phyloP scores from a whole-genome alignment of 768 basidiomycete genomes.

The Leccinum pellstonianum region DNA sequence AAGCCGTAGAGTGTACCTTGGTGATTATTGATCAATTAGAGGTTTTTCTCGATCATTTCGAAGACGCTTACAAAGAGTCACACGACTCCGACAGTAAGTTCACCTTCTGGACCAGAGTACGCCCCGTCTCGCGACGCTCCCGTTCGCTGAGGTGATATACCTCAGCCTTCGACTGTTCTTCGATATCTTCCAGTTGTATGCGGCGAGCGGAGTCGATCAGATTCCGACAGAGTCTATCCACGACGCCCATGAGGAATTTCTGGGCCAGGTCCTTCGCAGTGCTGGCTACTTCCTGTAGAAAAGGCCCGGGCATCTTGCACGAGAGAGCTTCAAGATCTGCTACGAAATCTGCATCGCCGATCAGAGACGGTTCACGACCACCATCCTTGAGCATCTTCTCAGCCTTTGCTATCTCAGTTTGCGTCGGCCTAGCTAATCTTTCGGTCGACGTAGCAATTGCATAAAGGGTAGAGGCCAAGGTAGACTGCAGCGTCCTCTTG shows the following conservation, averaged over 20 bases:
- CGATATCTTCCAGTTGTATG: slow-evolving; percentile 19
- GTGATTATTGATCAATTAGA: neutral
- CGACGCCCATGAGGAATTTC: slow-evolving; percentile 14
- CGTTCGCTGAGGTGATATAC: slow-evolving; percentile 18
- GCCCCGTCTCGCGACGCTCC: slow-evolving; percentile 12
- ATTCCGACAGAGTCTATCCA: slow-evolving; percentile 21
- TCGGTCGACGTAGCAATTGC: slow-evolving; percentile 2
- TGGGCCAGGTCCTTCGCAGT: slow-evolving; percentile 18
- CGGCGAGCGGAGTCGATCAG: slow-evolving; percentile 7
- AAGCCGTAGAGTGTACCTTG: slow-evolving; percentile 20
- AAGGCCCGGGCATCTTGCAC: slow-evolving; percentile 5
- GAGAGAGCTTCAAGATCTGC: slow-evolving; percentile 20
- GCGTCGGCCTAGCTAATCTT: slow-evolving; percentile 8
- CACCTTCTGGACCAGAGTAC: slow-evolving; percentile 19
- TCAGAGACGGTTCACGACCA: slow-evolving; percentile 17
- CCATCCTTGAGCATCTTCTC: slow-evolving; percentile 27
- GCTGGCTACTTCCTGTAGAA: slow-evolving; percentile 15
- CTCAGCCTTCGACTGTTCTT: slow-evolving; percentile 15
- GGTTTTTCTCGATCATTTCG: neutral
- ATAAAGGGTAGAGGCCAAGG: slow-evolving; percentile 18
- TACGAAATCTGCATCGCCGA: slow-evolving; percentile 23
- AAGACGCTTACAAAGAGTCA: too few species aligned
- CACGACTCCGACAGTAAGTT: slow-evolving; percentile 14
- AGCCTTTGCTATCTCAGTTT: slow-evolving; percentile 9
- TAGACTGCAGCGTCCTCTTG: slow-evolving; percentile 13